Evolutionary conservation across 495 filamentous ascomycete genomes (phyloP).

Genomic region (Aspergillus egyptiacus): DNA sequence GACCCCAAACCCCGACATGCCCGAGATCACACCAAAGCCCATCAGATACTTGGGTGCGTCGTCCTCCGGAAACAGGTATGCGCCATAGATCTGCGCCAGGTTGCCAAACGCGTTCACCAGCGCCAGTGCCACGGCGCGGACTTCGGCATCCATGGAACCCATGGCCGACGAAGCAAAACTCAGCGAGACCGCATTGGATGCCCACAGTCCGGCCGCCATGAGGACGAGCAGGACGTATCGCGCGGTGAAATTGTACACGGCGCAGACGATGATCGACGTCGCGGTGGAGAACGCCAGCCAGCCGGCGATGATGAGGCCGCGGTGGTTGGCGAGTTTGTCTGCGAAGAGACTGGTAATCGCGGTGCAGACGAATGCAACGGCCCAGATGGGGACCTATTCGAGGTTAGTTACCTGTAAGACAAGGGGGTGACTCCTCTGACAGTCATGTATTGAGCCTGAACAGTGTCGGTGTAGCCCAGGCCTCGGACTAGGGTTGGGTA

Average conservation of each 20-base stretch:
- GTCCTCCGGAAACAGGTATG: slow-evolving; percentile 12
- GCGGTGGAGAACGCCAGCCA: slow-evolving; percentile 37
- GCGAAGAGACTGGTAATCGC: slow-evolving; percentile 12
- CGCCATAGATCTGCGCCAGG: slow-evolving; percentile 47
- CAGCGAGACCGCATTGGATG: slow-evolving; percentile 38
- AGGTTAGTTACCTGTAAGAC: too few species aligned
- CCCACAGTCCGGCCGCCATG: slow-evolving; percentile 46
- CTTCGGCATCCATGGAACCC: slow-evolving; percentile 34
- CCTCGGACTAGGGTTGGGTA: slow-evolving; percentile 48
- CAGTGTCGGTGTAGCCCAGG: slow-evolving; percentile 36
- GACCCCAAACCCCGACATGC: too few species aligned
- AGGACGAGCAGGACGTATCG: slow-evolving; percentile 49
- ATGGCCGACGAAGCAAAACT: slow-evolving; percentile 4
- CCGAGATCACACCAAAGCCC: slow-evolving; percentile 14
- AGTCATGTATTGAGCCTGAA: slow-evolving; percentile 14
- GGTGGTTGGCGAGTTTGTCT: slow-evolving; percentile 26
- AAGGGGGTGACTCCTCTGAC: too few species aligned
- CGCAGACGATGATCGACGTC: slow-evolving; percentile 38
- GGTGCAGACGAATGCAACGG: slow-evolving; percentile 37
- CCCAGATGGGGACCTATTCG: slow-evolving; percentile 44
- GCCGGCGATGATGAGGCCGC: slow-evolving; percentile 26
- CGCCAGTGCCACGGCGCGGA: slow-evolving; percentile 41
- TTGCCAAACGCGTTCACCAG: slow-evolving; percentile 48
- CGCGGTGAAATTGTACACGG: slow-evolving; percentile 39
- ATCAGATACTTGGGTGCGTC: slow-evolving; percentile 14